phyloP scores from a whole-genome alignment of 306 rosid genomes.

The Citrullus amarus region DNA sequence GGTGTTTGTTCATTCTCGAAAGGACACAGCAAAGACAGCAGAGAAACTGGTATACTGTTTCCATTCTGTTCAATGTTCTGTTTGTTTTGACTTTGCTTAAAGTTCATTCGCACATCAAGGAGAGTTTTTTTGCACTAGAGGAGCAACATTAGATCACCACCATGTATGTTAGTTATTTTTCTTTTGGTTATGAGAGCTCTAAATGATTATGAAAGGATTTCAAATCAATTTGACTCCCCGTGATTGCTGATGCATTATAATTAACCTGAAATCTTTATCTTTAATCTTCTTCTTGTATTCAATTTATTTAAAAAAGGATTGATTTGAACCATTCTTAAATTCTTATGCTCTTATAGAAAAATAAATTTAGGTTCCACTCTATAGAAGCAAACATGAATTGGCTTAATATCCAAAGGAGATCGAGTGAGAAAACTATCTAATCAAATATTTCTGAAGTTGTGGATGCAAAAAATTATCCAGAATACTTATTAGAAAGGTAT shows the following conservation, averaged over 20 bases:
- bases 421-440: not conserved
- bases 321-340: not conserved
- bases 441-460: not conserved
- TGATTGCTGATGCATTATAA: not conserved
- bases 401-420: not conserved
- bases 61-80: conserved; percentile 5
- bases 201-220: not conserved
- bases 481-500: not conserved
- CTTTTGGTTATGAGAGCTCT: not conserved
- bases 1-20: conserved; percentile 96
- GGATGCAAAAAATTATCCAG: not conserved
- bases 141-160: not conserved
- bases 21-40: conserved; percentile 92
- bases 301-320: not conserved
- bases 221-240: not conserved
- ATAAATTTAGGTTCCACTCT: not conserved
- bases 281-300: not conserved
- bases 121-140: not conserved
- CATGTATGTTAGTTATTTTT: not conserved
- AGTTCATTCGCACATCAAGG: conserved; percentile 10
- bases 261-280: not conserved
- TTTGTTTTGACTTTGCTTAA: conserved; percentile 11
- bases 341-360: not conserved
- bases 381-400: not conserved
- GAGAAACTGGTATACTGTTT: conserved; percentile 53